Base-by-base conservation (phyloP, 2,329 filamentous ascomycete species). In the Ophiocordyceps sinensis region DNA sequence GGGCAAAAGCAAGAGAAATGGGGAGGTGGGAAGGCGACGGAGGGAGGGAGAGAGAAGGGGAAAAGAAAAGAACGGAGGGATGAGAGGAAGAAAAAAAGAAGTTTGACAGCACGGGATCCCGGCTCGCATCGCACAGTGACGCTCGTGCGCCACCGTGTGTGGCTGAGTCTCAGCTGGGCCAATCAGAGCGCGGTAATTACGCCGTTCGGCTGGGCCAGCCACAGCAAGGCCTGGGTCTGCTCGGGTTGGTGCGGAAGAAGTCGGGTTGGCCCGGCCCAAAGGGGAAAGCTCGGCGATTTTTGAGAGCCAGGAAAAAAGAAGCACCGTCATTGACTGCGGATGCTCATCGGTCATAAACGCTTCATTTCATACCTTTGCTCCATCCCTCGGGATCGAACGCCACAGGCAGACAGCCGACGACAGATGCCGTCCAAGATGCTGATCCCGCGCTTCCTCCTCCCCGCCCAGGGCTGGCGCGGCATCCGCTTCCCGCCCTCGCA, bases 401-500 rank as follows among this genome's bases (percentile, higher is more conserved):
- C n/a, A n/a, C n/a, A n/a, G n/a, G n/a, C 19, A 19, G 19, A 19
- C 19, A 4, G 19, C 19, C 19, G 19, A 3, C 19, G 19, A 19
- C 19, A 19, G 19, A 61, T 74, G 67, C 57, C 68, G 39, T 66
- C 67, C 31, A 60, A 66, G n/a, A 60, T 66, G 21, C 57, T 67
- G 46, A 81, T 83, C 46, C 79, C 79, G 28, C 71, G 71, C 37
- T 83, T 83, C 55, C 70, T 84, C n/a, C 70, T 84, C 34, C 79
- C 79, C 4, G 70, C 76, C 45, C 68, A 73, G 49, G 64, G 72
- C 41, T 79, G 75, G 75, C 67, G 66, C 41, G 60, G 59, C 44
- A 48, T 61, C 38, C 53, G 53, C 44, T 56, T 60, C 42, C 59
- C 56, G 14, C 47, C 53, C 42, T 57, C 59, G 13, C 58, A 62